A percentile compares a stretch with the other conserved stretches of the same genome.
phyloP scores from a whole-genome alignment of 768 basidiomycete genomes.

The Pleurotus pulmonarius region DNA sequence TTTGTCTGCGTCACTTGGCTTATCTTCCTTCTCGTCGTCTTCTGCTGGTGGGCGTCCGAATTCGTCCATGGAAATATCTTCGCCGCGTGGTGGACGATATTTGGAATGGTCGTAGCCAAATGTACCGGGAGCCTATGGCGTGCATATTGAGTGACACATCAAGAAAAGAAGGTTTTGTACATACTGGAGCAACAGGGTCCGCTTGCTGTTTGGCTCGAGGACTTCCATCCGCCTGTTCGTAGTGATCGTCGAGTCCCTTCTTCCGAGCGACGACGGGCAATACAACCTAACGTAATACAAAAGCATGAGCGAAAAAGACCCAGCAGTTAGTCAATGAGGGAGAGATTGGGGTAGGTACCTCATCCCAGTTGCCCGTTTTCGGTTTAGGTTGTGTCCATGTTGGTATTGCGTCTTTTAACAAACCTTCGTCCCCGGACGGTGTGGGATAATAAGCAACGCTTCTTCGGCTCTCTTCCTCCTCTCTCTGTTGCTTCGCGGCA shows the following conservation, averaged over 20 bases:
- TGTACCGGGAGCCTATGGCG: constrained; percentile 69
- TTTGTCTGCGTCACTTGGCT: constrained; percentile 15
- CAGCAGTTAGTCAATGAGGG: constrained; percentile 1
- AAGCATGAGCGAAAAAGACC: background rate
- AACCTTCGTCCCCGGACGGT: constrained; percentile 47
- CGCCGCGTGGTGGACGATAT: constrained; percentile 46
- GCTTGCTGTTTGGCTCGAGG: constrained; percentile 45
- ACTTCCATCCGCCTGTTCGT: constrained; percentile 67
- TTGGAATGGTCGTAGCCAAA: constrained; percentile 78
- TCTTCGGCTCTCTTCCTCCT: constrained; percentile 43
- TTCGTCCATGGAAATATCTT: constrained; percentile 62
- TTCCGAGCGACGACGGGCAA: constrained; percentile 83
- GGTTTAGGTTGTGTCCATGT: constrained; percentile 75
- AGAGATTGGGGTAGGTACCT: constrained; percentile 40
- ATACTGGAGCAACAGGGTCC: constrained; percentile 53
- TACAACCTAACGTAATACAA: constrained; percentile 52
- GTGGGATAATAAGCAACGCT: constrained; percentile 71
- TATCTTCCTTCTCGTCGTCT: constrained; percentile 18
- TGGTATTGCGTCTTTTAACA: constrained; percentile 74
- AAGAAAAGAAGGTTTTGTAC: constrained; percentile 18
- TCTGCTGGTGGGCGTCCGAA: constrained; percentile 45
- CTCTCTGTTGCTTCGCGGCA: constrained; percentile 26
- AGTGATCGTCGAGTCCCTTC: constrained; percentile 70
- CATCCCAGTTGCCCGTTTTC: constrained; percentile 78
- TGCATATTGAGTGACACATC: background rate